Base-by-base conservation (phyloP, 306 rosid genomes). In the Rosa lucieae region DNA sequence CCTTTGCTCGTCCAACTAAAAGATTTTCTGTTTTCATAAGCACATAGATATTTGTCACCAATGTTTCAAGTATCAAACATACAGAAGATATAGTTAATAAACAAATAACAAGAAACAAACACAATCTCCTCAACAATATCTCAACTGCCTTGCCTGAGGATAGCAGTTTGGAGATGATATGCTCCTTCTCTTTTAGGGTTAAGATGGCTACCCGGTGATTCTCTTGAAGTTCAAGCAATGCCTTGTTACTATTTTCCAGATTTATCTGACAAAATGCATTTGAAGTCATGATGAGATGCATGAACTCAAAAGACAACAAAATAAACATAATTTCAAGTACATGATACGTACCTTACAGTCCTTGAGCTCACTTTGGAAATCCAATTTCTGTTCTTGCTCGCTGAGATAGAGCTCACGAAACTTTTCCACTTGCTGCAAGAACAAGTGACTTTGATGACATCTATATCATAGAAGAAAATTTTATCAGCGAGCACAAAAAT, bases 321-420 rank as follows among this genome's bases (percentile, higher is more conserved):
- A 21, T 63, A 73, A 44, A 43, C 6, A 72, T 10, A 40, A 63
- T 8, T 26, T 9, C 14, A 66, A 23, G 39, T 35, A 11, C 8
- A 56, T 52, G 62, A 44, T 65, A 65, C 26, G 69, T 71, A 91
- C 98, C 93, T 87, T 88, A 87, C 97, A 94, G 63, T 87, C 93
- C 77, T 88, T 88, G 48, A 94, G 93, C 86, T 88, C 94, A 3
- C 84, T 83, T 86, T 92, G 92, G 67, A 92, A 67, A 79, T 87
- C 90, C 79, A 85, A 81, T 83, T 88, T 94, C 85, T 87, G 90
- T 79, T 94, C 97, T 88, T 90, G 92, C 81, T 94, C 97, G 8
- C 81, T 75, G 56, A 86, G 78, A 84, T 92, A 94, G 23, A 88
- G 97, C 83, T 90, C 94, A 21, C 87, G 92, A 67, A 90, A 92